phyloP scores from a whole-genome alignment of 2,329 filamentous ascomycete species.

The Cladosporium sp. region DNA sequence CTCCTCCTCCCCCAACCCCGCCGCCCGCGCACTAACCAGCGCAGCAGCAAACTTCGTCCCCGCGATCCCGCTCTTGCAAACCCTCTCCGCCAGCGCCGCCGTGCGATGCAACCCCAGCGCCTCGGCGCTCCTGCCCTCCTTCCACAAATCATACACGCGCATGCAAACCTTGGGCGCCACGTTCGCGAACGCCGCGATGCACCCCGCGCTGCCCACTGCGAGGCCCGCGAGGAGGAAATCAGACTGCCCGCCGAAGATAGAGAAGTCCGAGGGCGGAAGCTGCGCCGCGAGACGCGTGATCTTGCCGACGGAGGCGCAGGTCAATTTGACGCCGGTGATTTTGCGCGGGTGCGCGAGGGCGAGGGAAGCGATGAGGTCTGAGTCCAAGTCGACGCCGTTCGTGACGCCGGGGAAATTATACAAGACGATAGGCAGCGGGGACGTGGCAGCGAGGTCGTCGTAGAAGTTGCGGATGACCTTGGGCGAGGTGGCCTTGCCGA shows the following conservation, averaged over 20 bases:
- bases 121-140: slow-evolving; percentile 48
- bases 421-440: slow-evolving; percentile 58
- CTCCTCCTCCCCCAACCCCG: slow-evolving; percentile 48
- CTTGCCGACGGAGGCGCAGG: slow-evolving; percentile 69
- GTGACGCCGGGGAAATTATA: slow-evolving; percentile 68
- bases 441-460: slow-evolving; percentile 49
- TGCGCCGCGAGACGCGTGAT: slow-evolving; percentile 55
- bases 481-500: slow-evolving; percentile 38
- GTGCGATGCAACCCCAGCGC: slow-evolving; percentile 53
- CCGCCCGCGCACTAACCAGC: slow-evolving; percentile 51
- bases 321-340: slow-evolving; percentile 65
- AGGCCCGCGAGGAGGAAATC: slow-evolving; percentile 60
- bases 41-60: slow-evolving; percentile 59
- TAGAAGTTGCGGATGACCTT: slow-evolving; percentile 38
- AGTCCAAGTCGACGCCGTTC: slow-evolving; percentile 61
- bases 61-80: slow-evolving; percentile 59
- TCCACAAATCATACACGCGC: slow-evolving; percentile 53
- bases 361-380: slow-evolving; percentile 55
- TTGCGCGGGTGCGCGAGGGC: slow-evolving; percentile 49
- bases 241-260: slow-evolving; percentile 64
- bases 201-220: slow-evolving; percentile 48
- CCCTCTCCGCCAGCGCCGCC: slow-evolving; percentile 56
- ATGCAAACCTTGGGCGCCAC: slow-evolving; percentile 48
- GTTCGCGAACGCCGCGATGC: slow-evolving; percentile 53
- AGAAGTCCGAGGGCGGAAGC: slow-evolving; percentile 51